Base-by-base conservation (phyloP, 345 rosid genomes). In the Eucalyptus viminalis region DNA sequence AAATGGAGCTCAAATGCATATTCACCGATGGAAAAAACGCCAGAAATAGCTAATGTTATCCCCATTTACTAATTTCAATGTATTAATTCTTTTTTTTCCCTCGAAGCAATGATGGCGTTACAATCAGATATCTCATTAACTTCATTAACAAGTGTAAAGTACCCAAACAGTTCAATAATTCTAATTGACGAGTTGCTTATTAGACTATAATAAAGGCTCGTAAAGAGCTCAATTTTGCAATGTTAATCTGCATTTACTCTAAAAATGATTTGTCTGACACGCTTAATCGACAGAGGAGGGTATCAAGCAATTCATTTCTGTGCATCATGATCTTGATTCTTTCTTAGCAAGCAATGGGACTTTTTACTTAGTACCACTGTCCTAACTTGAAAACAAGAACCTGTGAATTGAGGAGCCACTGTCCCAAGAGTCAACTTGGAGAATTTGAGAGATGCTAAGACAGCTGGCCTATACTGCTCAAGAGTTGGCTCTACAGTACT, bases 361-460 rank as follows among this genome's bases (percentile, higher is more conserved):
- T 11, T 76, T 43, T 40, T 76, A 76, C 9, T 40, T 7, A 21
- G 47, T 37, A 76, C 29, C 29, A 11, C 43, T 40, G 85, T 11
- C 24, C 29, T 21, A 76, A 40, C 44, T 80, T 40, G 65, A 29
- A 54, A 80, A 81, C 22, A 37, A 50, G 40, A 49, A 97, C 99
- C 98, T 92, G 97, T 97, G 90, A 97, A 97, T 90, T 96, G 99
- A 62, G 99, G 99, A 92, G 99, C 99, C 62, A 97, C 95, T 65
- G 99, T 97, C 16, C 99, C 99, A 49, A 97, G 98, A 69, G 98
- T 97, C 80, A 97, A 89, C 90, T 94, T 92, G 13, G 98, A 96
- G 92, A 97, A 97, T 91, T 92, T 95, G 89, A 97, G 92, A 89
- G 99, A 97, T 69, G 95, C 92, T 90, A 97, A 86, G 88, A 97